These are phyloP conservation scores for Amanita jacksonii DNA, from an alignment of 768 basidiomycete species.

Conservation along the genomic window DNA sequence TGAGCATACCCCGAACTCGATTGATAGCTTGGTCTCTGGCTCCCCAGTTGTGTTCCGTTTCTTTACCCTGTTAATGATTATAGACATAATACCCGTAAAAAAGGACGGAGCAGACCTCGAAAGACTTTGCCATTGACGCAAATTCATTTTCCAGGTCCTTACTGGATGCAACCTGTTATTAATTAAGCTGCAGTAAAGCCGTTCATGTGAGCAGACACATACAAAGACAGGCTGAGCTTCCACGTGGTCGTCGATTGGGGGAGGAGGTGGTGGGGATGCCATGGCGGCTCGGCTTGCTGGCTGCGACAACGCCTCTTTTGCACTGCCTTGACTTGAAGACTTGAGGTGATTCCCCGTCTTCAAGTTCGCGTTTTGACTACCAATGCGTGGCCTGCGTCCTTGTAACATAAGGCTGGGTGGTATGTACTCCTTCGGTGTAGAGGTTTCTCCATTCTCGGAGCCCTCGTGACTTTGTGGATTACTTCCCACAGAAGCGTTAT, in stretches of 20 bases:
- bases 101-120: constrained; percentile 48
- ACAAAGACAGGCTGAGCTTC: constrained; percentile 66
- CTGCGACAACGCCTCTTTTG: constrained; percentile 25
- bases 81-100: neutral
- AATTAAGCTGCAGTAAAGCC: neutral
- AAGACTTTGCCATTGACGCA: constrained; percentile 62
- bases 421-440: constrained; percentile 43
- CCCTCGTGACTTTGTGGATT: constrained; percentile 43
- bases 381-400: constrained; percentile 38
- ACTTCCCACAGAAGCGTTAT: constrained; percentile 30
- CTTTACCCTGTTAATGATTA: constrained; percentile 60
- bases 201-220: constrained; percentile 19
- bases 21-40: constrained; percentile 68
- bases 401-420: constrained; percentile 67
- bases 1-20: constrained; percentile 82
- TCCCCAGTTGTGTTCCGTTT: constrained; percentile 95
- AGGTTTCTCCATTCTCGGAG: constrained; percentile 48
- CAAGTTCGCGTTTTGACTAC: constrained; percentile 25
- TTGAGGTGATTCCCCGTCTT: constrained; percentile 42
- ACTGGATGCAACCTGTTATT: constrained; percentile 67
- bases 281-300: constrained; percentile 55
- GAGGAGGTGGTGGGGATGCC: constrained; percentile 29
- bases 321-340: constrained; percentile 27
- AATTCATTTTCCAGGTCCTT: constrained; percentile 86
- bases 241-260: constrained; percentile 26